Conservation (phyloP, 257 asterid species). For the Plantago elongata region DNA sequence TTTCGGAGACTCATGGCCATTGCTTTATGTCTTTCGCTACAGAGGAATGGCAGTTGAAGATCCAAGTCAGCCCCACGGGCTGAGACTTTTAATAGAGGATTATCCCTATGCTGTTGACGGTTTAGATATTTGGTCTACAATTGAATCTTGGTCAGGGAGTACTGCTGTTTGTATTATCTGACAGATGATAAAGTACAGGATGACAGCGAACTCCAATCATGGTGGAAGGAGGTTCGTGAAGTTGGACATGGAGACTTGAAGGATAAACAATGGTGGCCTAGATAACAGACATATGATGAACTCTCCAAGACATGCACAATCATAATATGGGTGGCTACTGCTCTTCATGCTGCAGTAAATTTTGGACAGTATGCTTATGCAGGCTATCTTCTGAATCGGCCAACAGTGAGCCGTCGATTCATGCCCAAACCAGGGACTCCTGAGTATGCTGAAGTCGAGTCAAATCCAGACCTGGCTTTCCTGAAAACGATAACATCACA, state of each 20-base stretch:
- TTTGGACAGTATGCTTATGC: slow-evolving; percentile 78
- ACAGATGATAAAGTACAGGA: slow-evolving; percentile 28
- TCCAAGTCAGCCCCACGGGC: slow-evolving; percentile 47
- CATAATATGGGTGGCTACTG: slow-evolving; percentile 74
- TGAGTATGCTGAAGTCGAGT: slow-evolving; percentile 50
- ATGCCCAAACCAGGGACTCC: slow-evolving; percentile 59
- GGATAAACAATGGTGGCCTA: slow-evolving; percentile 71
- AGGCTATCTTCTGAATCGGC: slow-evolving; percentile 77
- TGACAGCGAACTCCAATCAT: slow-evolving; percentile 62
- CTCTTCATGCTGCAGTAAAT: slow-evolving; percentile 82
- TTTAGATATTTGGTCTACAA: slow-evolving; percentile 69
- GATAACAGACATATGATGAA: slow-evolving; percentile 43
- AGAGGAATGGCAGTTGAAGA: slow-evolving; percentile 76
- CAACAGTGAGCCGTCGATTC: slow-evolving; percentile 63
- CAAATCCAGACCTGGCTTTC: slow-evolving; percentile 46
- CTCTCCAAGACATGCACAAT: slow-evolving; percentile 54
- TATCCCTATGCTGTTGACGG: slow-evolving; percentile 86
- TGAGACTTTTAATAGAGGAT: slow-evolving; percentile 58
- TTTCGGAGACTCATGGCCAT: neutral
- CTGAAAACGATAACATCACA: slow-evolving; percentile 74
- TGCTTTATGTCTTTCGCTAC: slow-evolving; percentile 7
- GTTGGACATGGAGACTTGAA: slow-evolving; percentile 68
- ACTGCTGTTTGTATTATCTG: slow-evolving; percentile 48
- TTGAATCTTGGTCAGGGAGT: slow-evolving; percentile 54
- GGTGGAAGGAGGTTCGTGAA: slow-evolving; percentile 76